phyloP scores from a whole-genome alignment of 169 alveolate genomes.

The Plasmodium chabaudi region DNA sequence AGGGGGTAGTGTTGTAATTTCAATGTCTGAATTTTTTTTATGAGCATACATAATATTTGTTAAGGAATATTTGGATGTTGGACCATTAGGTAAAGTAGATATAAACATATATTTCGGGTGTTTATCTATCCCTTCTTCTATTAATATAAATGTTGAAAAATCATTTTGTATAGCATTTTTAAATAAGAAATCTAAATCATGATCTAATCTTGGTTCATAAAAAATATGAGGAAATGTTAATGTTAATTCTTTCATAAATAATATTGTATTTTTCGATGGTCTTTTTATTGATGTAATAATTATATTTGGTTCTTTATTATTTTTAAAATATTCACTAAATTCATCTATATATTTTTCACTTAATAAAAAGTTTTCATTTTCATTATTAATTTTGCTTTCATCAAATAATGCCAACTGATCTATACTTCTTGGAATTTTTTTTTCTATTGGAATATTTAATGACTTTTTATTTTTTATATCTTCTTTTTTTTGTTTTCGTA shows the following conservation, averaged over 20 bases:
- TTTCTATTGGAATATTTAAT: conserved; percentile 67
- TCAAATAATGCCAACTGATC: conserved; percentile 65
- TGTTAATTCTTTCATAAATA: conserved; percentile 92
- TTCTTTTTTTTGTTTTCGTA: conserved; percentile 71
- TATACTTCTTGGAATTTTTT: conserved; percentile 71
- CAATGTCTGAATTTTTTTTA: conserved; percentile 91
- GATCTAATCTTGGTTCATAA: conserved; percentile 91
- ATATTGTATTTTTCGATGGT: conserved; percentile 88
- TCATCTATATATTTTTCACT: conserved; percentile 88
- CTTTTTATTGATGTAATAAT: conserved; percentile 92
- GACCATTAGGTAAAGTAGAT: conserved; percentile 95
- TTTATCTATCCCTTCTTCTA: conserved; percentile 92
- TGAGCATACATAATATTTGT: conserved; percentile 89
- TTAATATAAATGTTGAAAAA: conserved; percentile 92
- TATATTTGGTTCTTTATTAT: conserved; percentile 91
- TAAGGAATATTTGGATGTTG: conserved; percentile 93
- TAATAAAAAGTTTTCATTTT: conserved; percentile 57
- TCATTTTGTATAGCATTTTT: conserved; percentile 89
- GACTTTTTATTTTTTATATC: conserved; percentile 47
- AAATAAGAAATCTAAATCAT: conserved; percentile 84
- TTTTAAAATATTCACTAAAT: conserved; percentile 91
- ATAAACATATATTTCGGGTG: conserved; percentile 90
- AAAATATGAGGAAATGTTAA: conserved; percentile 91
- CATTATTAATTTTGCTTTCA: conserved; percentile 36
- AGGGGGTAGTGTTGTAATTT: conserved; percentile 93